Evolutionary conservation across 306 rosid genomes (phyloP).

Genomic region (Corylus americana): DNA sequence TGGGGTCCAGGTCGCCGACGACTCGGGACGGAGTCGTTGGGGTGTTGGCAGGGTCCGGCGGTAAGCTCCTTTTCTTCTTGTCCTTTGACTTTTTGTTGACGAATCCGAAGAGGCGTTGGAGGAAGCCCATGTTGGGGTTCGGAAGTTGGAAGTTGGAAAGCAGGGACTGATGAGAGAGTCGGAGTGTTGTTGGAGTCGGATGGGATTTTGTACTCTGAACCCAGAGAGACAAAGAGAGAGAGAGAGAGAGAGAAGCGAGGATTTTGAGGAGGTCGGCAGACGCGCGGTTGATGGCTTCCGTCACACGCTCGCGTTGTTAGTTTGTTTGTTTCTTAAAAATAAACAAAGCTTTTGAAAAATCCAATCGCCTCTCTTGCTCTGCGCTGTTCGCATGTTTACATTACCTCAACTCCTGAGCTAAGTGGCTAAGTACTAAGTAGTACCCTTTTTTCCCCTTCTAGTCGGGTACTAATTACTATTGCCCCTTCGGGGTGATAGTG

Average conservation of each 20-base stretch:
- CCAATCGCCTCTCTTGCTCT: neutral
- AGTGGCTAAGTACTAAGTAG: too few relatives aligned
- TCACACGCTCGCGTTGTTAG: neutral
- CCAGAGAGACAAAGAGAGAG: neutral
- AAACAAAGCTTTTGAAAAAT: neutral
- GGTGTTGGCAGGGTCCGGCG: slow-evolving; percentile 10
- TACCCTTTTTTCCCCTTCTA: too few relatives aligned
- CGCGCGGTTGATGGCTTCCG: neutral
- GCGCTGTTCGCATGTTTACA: neutral
- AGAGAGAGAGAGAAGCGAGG: neutral
- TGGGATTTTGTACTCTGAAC: neutral
- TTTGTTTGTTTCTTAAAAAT: too few relatives aligned
- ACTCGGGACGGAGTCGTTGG: slow-evolving; percentile 1
- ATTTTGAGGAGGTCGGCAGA: neutral
- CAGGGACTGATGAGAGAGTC: neutral
- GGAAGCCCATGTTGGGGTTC: slow-evolving; percentile 61
- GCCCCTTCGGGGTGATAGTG: too few relatives aligned
- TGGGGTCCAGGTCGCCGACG: slow-evolving; percentile 49
- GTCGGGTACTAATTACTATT: too few relatives aligned
- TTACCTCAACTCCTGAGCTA: too few relatives aligned
- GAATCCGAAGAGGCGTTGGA: slow-evolving; percentile 90
- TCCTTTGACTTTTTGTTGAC: slow-evolving; percentile 49
- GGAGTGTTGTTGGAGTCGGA: neutral
- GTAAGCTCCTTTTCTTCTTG: slow-evolving; percentile 47
- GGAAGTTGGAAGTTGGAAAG: slow-evolving; percentile 10